phyloP scores from a whole-genome alignment of 2,329 filamentous ascomycete species.

The Aspergillus ruber region DNA sequence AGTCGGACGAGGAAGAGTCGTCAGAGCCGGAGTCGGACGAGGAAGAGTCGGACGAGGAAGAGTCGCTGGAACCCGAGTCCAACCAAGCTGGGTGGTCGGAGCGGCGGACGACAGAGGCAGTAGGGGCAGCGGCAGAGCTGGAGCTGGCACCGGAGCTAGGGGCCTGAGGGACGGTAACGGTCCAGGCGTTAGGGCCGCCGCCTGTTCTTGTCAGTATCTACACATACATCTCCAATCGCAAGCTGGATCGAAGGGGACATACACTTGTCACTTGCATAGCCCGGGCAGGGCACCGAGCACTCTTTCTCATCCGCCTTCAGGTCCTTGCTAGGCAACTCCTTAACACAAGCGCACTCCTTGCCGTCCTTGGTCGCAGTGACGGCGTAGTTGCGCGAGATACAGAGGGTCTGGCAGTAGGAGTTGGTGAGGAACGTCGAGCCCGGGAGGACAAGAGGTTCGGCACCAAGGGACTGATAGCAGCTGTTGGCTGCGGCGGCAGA shows the following conservation, averaged over 20 bases:
- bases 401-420: constrained; percentile 12
- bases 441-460: background rate
- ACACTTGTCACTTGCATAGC: constrained; percentile 17
- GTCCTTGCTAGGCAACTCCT: constrained; percentile 10
- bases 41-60: background rate
- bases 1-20: background rate
- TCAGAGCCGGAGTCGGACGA: background rate
- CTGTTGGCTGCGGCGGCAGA: background rate
- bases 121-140: constrained; percentile 1
- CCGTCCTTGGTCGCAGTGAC: constrained; percentile 14
- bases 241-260: constrained; percentile 2
- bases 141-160: constrained; percentile 2
- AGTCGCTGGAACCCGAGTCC: background rate
- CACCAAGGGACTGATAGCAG: background rate
- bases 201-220: constrained; percentile 5
- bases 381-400: constrained; percentile 6
- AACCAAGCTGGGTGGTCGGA: background rate
- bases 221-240: background rate
- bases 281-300: constrained; percentile 15
- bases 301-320: constrained; percentile 12
- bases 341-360: constrained; percentile 17
- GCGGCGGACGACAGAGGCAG: constrained; percentile 3
- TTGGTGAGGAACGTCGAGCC: background rate
- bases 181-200: constrained; percentile 14
- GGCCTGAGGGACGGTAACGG: constrained; percentile 5